Conservation (phyloP, 768 basidiomycete genomes). For the Daedalea quercina region DNA sequence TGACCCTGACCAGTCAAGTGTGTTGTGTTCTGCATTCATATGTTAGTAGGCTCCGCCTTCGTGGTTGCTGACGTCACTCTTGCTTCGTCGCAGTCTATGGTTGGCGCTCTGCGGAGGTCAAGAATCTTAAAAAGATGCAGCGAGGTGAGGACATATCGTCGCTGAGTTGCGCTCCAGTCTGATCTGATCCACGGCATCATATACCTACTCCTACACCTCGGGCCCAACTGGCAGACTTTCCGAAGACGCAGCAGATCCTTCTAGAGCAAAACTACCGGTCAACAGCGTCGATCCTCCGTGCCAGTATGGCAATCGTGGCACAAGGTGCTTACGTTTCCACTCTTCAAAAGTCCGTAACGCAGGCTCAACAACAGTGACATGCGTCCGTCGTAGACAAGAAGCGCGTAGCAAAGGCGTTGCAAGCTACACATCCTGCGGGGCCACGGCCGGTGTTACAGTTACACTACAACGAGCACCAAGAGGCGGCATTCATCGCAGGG, state of each 20-base stretch:
- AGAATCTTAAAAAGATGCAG: slow-evolving; percentile 69
- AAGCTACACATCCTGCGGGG: slow-evolving; percentile 61
- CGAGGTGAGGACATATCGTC: slow-evolving; percentile 33
- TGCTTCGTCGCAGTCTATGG: slow-evolving; percentile 53
- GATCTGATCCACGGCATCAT: no score
- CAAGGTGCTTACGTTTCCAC: slow-evolving; percentile 45
- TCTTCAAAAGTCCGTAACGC: not conserved
- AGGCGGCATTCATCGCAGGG: slow-evolving; percentile 64
- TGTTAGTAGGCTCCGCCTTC: no score
- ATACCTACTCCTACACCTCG: no score
- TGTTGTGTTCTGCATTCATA: slow-evolving; percentile 10
- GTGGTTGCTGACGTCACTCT: not conserved
- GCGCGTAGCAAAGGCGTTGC: slow-evolving; percentile 69
- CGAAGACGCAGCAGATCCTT: slow-evolving; percentile 56
- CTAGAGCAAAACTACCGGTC: slow-evolving; percentile 88
- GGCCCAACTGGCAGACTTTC: slow-evolving; percentile 46
- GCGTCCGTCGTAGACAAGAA: slow-evolving; percentile 48
- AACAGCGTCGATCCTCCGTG: slow-evolving; percentile 64
- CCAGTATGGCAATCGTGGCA: slow-evolving; percentile 71
- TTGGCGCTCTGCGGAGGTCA: slow-evolving; percentile 78
- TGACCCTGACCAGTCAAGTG: slow-evolving; percentile 88
- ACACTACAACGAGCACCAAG: slow-evolving; percentile 50
- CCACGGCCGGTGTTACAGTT: slow-evolving; percentile 49
- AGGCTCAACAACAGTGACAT: not conserved
- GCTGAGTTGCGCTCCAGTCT: not conserved